Evolutionary conservation across 192 early-diverging fungal genomes (phyloP), one percentile per base, ranked within the genome.

Genomic region (Coemansia sp.): DNA sequence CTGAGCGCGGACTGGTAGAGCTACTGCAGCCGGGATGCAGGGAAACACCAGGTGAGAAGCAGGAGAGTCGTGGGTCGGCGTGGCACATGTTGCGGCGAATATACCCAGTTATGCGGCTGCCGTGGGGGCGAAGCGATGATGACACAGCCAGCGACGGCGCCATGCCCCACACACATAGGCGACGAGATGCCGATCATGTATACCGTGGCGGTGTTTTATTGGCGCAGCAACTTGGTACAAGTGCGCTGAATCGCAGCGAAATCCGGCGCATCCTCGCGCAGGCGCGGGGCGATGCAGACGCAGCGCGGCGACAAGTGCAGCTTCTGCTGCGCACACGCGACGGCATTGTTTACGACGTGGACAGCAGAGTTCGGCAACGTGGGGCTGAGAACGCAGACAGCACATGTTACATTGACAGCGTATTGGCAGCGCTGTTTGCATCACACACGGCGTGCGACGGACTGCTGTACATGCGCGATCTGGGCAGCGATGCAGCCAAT

Each of bases 361-460:
- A 73, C 15, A 51, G 61, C 5, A 47, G 32, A 1, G 48, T 68
- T 9, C 54, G 47, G 63, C 21, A 69, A 47, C 24, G 64, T 35
- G 89, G 89, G 3, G 77, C 80, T 8, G 87, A 84, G 45, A 91
- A 91, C 60, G 85, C 88, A 19, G 67, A 74, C 17, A 89, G 86
- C 10, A 82, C 82, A 15, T 91, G 89, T 66, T 91, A 91, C 60
- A 87, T 91, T 67, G 85, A 89, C 54, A 76, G 83, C 17, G 56
- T 91, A 11, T 39, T 91, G 19, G 84, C 86, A 72, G 87, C 87
- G 24, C 85, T 91, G 86, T 91, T 87, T 74, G 85, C 83, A 2
- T 72, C 75, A 1, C 77, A 86, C 51, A 69, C 75, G 0, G 73
- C 85, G 1, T 88, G 83, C 59, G 89, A 91, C 21, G 86, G 82